Conservation (phyloP, 2,329 filamentous ascomycete genomes). For the Arthrobotrys megalospora region DNA sequence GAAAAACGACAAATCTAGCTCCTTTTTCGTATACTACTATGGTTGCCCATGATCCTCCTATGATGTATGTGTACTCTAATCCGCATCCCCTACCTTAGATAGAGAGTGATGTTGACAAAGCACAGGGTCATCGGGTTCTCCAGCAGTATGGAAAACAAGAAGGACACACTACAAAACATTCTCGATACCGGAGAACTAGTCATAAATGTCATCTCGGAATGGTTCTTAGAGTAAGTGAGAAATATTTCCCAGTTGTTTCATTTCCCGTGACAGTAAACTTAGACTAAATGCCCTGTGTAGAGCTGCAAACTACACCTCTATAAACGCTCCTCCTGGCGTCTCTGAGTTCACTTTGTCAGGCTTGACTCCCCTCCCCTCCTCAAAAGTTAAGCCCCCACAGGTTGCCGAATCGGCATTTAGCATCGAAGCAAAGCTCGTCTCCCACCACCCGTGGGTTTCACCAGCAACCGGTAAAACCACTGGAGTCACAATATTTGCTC, state of each 20-base stretch:
- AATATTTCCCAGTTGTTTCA: not conserved
- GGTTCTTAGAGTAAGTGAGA: conserved; percentile 76
- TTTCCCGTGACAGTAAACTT: not conserved
- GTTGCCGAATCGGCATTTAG: conserved; percentile 87
- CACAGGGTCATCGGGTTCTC: conserved; percentile 71
- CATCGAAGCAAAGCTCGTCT: conserved; percentile 84
- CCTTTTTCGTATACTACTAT: conserved; percentile 91
- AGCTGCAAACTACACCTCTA: conserved; percentile 84
- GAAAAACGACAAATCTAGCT: conserved; percentile 80
- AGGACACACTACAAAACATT: conserved; percentile 85
- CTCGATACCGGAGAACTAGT: conserved; percentile 80
- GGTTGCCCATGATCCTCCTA: conserved; percentile 86
- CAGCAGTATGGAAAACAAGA: conserved; percentile 74
- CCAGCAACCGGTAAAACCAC: conserved; percentile 80
- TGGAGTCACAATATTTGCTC: conserved; percentile 81
- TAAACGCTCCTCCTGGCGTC: conserved; percentile 82
- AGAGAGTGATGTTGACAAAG: not conserved
- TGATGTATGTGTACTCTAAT: conserved; percentile 73
- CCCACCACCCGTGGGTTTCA: conserved; percentile 81
- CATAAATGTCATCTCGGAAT: conserved; percentile 89
- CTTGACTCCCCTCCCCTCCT: conserved; percentile 78
- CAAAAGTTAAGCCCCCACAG: conserved; percentile 78
- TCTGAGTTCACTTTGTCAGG: conserved; percentile 86
- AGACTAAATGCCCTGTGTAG: conserved; percentile 20
- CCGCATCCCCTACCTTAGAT: not conserved